These are phyloP conservation scores for Irpex rosettiformis DNA, from an alignment of 1,284 basidiomycete species.

Conservation along the genomic window DNA sequence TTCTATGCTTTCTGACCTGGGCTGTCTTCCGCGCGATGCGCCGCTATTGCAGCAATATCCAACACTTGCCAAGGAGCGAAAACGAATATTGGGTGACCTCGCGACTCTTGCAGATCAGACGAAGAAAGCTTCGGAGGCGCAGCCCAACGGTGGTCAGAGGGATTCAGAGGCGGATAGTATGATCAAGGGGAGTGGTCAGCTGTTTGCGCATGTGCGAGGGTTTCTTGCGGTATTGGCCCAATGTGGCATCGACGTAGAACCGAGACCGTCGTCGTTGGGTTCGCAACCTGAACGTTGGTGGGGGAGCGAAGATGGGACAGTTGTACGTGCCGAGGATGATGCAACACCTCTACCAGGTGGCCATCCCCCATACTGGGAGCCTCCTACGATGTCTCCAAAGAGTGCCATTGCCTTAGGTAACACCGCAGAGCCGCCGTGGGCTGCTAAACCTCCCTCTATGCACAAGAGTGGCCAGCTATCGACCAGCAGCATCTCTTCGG, in stretches of 20 bases:
- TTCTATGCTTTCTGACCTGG: slow-evolving; percentile 81
- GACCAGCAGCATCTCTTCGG: slow-evolving; percentile 65
- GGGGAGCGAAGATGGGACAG: slow-evolving; percentile 21
- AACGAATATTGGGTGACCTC: slow-evolving; percentile 79
- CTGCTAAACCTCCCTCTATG: slow-evolving; percentile 10
- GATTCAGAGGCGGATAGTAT: slow-evolving; percentile 66
- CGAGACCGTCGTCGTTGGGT: slow-evolving; percentile 39
- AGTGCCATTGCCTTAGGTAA: slow-evolving; percentile 8
- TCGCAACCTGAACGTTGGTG: slow-evolving; percentile 31
- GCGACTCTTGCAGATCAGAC: slow-evolving; percentile 85
- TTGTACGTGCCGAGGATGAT: slow-evolving; percentile 23
- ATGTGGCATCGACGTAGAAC: slow-evolving; percentile 76
- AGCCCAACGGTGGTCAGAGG: slow-evolving; percentile 43
- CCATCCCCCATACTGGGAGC: slow-evolving; percentile 20
- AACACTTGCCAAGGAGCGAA: slow-evolving; percentile 72
- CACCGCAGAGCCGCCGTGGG: slow-evolving; percentile 17
- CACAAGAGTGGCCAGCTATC: slow-evolving; percentile 47
- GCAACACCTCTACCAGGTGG: slow-evolving; percentile 16
- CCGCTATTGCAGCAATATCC: slow-evolving; percentile 66
- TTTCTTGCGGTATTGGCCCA: slow-evolving; percentile 75
- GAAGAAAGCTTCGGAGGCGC: slow-evolving; percentile 67
- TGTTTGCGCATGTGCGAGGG: slow-evolving; percentile 68
- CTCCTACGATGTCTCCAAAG: slow-evolving; percentile 27
- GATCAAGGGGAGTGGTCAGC: slow-evolving; percentile 70
- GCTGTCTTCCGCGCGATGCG: slow-evolving; percentile 85